Base-by-base conservation (phyloP, 1,284 basidiomycete species). In the Boletus semigastroideus region DNA sequence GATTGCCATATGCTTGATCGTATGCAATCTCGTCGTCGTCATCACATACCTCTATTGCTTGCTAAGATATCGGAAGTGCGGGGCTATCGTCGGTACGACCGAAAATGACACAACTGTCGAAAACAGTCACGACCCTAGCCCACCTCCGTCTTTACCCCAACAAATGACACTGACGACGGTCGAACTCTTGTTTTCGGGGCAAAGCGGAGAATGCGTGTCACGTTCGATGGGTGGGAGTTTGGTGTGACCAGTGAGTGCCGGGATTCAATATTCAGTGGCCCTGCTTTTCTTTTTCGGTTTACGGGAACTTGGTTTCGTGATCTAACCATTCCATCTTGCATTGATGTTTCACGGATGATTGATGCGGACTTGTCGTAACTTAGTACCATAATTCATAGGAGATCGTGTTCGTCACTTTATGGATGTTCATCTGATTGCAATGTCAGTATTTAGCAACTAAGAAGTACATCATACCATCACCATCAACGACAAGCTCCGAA, bases 21-120 rank as follows among this genome's bases (percentile, higher is more conserved):
- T 44, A 9, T 63, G 58, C 40, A 62, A 63, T n/a, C 7, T 56
- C 3, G 43, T 64, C 25, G 53, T 64, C 31, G 45, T 60, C 17
- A 51, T 37, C 39, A 67, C 61, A 2, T 57, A 58, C 30, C 30
- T 67, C 17, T 62, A 66, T 30, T 52, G 55, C 9, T 25, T 53
- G 3, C 20, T 61, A 6, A 31, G 46, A 13, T 30, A 14, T 28
- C 20, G 36, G 9, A n/a, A 11, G 7, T 34, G 36, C 25, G 22
- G 22, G 7, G 5, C 25, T 13, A 4, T 2, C 11, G 11, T 4
- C 8, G 48, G 42, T 2, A 8, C 40, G 38, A 39, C 10, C 13
- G 33, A 56, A 11, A 8, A 27, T 4, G 25, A 13, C 10, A 16
- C 50, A 0, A 6, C 20, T 7, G 28, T 7, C n/a, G 49, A 17